Base-by-base conservation (phyloP, 1,284 basidiomycete species). In the Rhodotorula sp. region DNA sequence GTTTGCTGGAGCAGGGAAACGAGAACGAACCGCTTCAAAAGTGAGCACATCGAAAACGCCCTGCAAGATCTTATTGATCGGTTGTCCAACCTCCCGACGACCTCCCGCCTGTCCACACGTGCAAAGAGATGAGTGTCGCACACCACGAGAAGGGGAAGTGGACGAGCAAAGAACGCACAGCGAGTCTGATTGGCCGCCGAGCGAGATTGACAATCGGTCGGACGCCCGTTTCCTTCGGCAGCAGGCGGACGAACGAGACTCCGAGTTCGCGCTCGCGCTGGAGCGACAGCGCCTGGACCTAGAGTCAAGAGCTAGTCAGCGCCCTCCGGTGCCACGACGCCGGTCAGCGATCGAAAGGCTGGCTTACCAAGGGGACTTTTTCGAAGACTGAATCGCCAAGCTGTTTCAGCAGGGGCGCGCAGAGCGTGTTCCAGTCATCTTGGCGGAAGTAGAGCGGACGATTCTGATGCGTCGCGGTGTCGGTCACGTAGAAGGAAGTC, bases 401-500 rank as follows among this genome's bases (percentile, higher is more conserved):
- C 43, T 87, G 85, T 66, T 88, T 86, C 23, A 97, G 84, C 31
- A 97, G 84, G 0, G 97, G 97, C 3, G 84, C 83, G 66, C 92
- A 94, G 7, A 97, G 84, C 3, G 81, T 83, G n/a, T 86, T 84
- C 97, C 97, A 99, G 76, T 95, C 93, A 68, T 95, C 93, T 69
- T 97, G 93, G 14, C 93, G 87, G 79, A 97, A 99, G 80, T 95
- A 99, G 0, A 98, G 83, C 0, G 94, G 86, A 63, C 88, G 87
- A 75, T 95, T 92, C n/a, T 90, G 85, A 75, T 90, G 93, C 2
- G 89, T 90, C 8, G 90, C 89, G 0, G 95, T 93, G 76, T 99
- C 93, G 0, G 97, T 99, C 55, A 92, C 85, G 80, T 97, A 98
- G 82, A 98, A 99, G 0, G 90, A 90, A 0, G 92, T 93, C 91